Evolutionary conservation across 1,139 yeast genomes (phyloP).

Genomic region (Entelexis paramagnoliae): DNA sequence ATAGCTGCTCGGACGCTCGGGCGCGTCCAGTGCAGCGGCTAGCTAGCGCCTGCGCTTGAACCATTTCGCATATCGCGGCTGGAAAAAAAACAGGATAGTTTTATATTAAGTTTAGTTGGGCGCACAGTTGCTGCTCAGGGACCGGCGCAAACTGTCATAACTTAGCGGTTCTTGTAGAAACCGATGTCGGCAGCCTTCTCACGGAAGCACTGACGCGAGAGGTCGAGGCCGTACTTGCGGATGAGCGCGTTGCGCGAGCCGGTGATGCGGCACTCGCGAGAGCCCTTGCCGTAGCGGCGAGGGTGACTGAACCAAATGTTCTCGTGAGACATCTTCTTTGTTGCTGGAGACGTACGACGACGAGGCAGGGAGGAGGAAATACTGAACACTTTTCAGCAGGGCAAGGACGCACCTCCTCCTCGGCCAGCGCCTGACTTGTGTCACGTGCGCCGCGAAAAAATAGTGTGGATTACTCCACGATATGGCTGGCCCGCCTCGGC

Average conservation of each 20-base stretch:
- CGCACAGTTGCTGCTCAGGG: slow-evolving; percentile 2
- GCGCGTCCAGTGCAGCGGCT: too few relatives aligned
- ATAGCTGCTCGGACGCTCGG: too few relatives aligned
- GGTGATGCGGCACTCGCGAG: slow-evolving; percentile 88
- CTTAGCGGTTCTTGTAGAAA: slow-evolving; percentile 96
- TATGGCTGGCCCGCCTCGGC: not conserved
- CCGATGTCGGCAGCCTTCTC: slow-evolving; percentile 99
- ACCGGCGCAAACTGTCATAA: slow-evolving; percentile 2
- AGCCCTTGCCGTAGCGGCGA: slow-evolving; percentile 99
- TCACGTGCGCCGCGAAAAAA: not conserved
- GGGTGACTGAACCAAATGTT: slow-evolving; percentile 96
- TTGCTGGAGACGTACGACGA: slow-evolving; percentile 1
- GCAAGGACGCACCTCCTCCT: not conserved
- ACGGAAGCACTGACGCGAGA: slow-evolving; percentile 99
- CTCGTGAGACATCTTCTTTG: slow-evolving; percentile 21
- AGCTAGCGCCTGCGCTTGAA: too few relatives aligned
- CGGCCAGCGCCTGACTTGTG: not conserved
- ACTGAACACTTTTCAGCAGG: slow-evolving; percentile 4
- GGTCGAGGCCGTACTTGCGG: slow-evolving; percentile 99
- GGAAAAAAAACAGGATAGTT: too few relatives aligned
- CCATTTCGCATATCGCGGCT: too few relatives aligned
- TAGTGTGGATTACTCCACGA: not conserved
- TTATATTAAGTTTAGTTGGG: too few relatives aligned
- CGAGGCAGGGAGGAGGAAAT: not conserved
- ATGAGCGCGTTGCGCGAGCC: slow-evolving; percentile 98